phyloP scores from a whole-genome alignment of 2,329 filamentous ascomycete species.

The Aspergillus pseudoterreus region DNA sequence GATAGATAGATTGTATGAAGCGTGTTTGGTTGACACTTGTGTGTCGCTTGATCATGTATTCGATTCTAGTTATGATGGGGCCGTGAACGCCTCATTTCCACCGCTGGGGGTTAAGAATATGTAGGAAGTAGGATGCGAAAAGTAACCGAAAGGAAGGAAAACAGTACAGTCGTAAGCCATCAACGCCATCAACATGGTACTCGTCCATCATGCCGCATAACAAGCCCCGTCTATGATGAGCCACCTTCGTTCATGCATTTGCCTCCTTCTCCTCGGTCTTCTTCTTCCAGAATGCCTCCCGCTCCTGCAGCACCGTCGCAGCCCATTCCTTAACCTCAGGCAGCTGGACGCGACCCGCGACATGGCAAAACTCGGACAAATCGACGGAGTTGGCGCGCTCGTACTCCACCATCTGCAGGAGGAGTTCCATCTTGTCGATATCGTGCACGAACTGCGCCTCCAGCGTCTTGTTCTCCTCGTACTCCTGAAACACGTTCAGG shows the following conservation, averaged over 20 bases:
- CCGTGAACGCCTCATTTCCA: neutral
- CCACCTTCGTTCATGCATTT: slow-evolving; percentile 1
- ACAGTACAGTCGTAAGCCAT: slow-evolving; percentile 2
- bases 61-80: slow-evolving; percentile 1
- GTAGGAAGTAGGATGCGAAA: neutral
- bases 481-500: slow-evolving; percentile 84
- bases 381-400: slow-evolving; percentile 72
- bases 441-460: slow-evolving; percentile 93
- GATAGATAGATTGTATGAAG: too few species aligned
- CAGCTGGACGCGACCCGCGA: slow-evolving; percentile 67
- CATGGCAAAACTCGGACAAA: slow-evolving; percentile 81
- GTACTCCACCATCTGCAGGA: slow-evolving; percentile 96
- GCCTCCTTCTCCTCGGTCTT: slow-evolving; percentile 13
- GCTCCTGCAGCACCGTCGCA: slow-evolving; percentile 69
- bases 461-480: slow-evolving; percentile 79
- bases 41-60: neutral
- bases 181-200: slow-evolving; percentile 11
- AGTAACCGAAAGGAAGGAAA: neutral
- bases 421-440: slow-evolving; percentile 92
- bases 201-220: slow-evolving; percentile 2
- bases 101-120: neutral
- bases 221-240: neutral
- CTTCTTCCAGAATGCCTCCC: slow-evolving; percentile 66
- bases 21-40: too few species aligned
- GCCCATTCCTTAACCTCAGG: slow-evolving; percentile 80